Percentiles rank a stretch among this genome's conserved stretches.
phyloP scores from a whole-genome alignment of 2,329 filamentous ascomycete genomes.

The Sporothrix curviconia region DNA sequence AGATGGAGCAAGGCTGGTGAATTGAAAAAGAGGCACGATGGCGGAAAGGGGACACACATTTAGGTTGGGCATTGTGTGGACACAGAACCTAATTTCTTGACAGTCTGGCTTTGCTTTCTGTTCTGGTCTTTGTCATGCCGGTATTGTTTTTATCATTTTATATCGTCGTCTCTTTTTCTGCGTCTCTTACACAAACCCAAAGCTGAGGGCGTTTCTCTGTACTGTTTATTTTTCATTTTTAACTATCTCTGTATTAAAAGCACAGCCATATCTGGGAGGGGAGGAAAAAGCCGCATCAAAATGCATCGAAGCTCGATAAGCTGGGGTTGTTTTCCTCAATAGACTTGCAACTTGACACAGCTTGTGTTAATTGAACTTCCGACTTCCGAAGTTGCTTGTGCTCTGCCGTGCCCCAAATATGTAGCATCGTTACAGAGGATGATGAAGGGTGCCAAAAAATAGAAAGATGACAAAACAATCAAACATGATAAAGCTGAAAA shows the following conservation, averaged over 20 bases:
- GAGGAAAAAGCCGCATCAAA: not conserved
- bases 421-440: no score
- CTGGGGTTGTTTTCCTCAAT: not conserved
- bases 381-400: not conserved
- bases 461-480: no score
- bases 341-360: not conserved
- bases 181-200: not conserved
- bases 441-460: no score
- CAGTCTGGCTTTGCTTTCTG: not conserved
- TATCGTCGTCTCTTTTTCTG: not conserved
- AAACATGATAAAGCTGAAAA: no score
- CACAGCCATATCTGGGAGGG: not conserved
- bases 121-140: not conserved
- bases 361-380: no score
- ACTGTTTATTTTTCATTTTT: not conserved
- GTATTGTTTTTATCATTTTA: no score
- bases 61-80: not conserved
- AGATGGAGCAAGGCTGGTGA: no score
- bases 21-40: no score
- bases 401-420: no score
- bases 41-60: no score
- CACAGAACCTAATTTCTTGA: not conserved
- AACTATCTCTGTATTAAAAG: not conserved
- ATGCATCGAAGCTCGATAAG: not conserved
- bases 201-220: slow-evolving; percentile 1